These are phyloP conservation scores for Heterobasidion occidentale DNA, from an alignment of 1,284 basidiomycete genomes.

Conservation along the genomic window DNA sequence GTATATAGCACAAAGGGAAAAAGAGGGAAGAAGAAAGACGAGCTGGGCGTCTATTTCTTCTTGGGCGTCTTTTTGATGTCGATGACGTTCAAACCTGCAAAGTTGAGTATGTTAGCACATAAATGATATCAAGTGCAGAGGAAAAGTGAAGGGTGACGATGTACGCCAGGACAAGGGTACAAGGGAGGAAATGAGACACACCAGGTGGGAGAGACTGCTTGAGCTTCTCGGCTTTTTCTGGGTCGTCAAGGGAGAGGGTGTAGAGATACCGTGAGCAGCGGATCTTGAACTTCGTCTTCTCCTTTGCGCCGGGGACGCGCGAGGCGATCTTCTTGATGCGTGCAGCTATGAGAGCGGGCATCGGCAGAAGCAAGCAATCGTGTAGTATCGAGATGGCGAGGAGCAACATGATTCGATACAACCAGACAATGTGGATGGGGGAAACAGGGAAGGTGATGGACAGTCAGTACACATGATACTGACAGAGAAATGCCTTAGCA, in stretches of 20 bases:
- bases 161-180: background rate
- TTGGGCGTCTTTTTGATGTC: background rate
- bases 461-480: background rate
- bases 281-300: slow-evolving; percentile 97
- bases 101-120: background rate
- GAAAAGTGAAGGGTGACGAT: background rate
- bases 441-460: background rate
- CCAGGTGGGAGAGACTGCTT: slow-evolving; percentile 94
- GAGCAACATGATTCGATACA: slow-evolving; percentile 12
- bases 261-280: slow-evolving; percentile 97
- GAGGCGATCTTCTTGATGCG: slow-evolving; percentile 92
- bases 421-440: slow-evolving; percentile 14
- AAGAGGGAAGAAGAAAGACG: background rate
- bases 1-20: background rate
- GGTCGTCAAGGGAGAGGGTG: slow-evolving; percentile 92
- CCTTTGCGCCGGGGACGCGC: slow-evolving; percentile 63
- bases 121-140: background rate
- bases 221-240: slow-evolving; percentile 98
- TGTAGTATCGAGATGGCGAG: slow-evolving; percentile 12
- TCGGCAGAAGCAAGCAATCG: background rate
- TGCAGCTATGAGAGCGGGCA: slow-evolving; percentile 49
- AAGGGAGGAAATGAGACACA: slow-evolving; percentile 30
- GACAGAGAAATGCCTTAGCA: background rate
- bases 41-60: background rate
- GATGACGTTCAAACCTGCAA: background rate